phyloP scores from a whole-genome alignment of 2,329 filamentous ascomycete genomes.

The Rhynchosporium secalis region DNA sequence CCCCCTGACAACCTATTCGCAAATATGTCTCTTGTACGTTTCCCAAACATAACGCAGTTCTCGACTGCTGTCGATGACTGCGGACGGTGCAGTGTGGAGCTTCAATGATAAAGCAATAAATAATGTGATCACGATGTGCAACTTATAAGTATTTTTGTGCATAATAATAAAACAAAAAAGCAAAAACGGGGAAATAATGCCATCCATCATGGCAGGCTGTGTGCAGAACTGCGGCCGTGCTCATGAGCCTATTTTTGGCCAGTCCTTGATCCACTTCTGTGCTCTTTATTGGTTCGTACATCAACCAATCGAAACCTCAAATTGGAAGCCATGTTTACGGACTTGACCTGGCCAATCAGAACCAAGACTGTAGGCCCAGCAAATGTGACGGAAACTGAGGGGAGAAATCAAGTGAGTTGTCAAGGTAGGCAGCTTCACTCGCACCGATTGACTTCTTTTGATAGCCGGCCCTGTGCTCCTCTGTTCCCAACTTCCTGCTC shows the following conservation, averaged over 20 bases:
- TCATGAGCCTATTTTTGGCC: not conserved
- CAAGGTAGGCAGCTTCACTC: not conserved
- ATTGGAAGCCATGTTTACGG: not conserved
- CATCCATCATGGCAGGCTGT: not conserved
- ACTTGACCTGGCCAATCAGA: not conserved
- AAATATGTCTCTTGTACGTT: not conserved
- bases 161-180: not conserved
- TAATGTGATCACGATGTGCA: constrained; percentile 6
- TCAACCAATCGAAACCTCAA: not conserved
- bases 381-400: not conserved
- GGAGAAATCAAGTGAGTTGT: not conserved
- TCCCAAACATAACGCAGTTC: not conserved
- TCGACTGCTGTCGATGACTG: not conserved
- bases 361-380: not conserved
- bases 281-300: not conserved
- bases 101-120: not conserved
- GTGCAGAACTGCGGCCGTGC: constrained; percentile 2
- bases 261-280: not conserved
- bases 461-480: not conserved
- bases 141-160: constrained; percentile 1
- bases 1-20: not conserved
- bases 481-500: constrained; percentile 3
- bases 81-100: constrained; percentile 4
- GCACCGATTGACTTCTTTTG: not conserved
- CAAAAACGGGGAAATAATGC: not conserved